Percentiles rank a stretch among this genome's conserved stretches.
These are phyloP conservation scores for Brachypodium distachyon DNA, from an alignment of 202 grass and related monocot genomes.

Conservation along the genomic window DNA sequence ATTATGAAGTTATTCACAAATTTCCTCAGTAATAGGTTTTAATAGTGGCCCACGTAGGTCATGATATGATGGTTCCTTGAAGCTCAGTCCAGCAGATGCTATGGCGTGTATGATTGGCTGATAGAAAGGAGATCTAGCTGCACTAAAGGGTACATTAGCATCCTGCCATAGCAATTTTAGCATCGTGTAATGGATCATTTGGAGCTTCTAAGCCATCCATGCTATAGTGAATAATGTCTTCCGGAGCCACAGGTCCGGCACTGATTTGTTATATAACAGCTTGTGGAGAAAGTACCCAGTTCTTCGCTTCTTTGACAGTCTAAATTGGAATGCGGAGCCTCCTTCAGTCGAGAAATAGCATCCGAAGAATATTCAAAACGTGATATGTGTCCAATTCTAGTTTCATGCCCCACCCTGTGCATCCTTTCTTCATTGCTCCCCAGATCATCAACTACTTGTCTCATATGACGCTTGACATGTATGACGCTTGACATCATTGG, in stretches of 20 bases:
- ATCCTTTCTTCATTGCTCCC: constrained; percentile 46
- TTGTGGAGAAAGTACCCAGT: constrained; percentile 13
- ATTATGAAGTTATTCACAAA: constrained; percentile 42
- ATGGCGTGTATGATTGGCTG: constrained; percentile 56
- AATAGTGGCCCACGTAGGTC: constrained; percentile 45
- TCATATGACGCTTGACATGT: constrained; percentile 65
- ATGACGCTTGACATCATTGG: constrained; percentile 52
- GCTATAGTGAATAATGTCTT: neutral
- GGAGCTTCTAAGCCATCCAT: neutral
- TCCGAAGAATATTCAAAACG: neutral
- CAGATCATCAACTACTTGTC: constrained; percentile 40
- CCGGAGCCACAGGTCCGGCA: neutral
- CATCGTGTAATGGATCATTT: constrained; percentile 41
- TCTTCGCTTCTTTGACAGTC: constrained; percentile 28
- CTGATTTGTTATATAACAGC: neutral
- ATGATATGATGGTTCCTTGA: constrained; percentile 62
- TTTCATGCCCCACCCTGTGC: constrained; percentile 3
- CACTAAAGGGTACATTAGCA: constrained; percentile 56
- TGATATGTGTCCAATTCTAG: neutral
- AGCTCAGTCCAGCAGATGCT: constrained; percentile 42
- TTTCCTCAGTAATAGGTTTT: constrained; percentile 36
- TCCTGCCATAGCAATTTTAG: constrained; percentile 53
- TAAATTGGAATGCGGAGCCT: constrained; percentile 13
- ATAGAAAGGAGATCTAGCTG: constrained; percentile 59
- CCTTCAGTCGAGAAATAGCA: constrained; percentile 5